These are phyloP conservation scores for Lentinula novae-zelandiae DNA, from an alignment of 1,284 basidiomycete genomes.

Conservation along the genomic window DNA sequence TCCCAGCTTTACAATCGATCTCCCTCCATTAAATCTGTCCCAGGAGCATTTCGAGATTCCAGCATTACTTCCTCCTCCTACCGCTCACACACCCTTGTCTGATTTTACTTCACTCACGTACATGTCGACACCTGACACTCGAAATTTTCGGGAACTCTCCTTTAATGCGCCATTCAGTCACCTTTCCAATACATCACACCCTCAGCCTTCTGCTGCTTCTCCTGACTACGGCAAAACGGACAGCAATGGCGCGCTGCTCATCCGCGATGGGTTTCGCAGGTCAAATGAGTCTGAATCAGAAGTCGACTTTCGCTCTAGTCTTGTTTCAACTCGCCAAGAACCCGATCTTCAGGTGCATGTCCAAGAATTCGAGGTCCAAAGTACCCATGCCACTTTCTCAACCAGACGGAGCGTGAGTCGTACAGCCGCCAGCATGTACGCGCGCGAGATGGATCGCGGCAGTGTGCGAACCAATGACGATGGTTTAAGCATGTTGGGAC, in stretches of 20 bases:
- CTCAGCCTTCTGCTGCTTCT: slow-evolving; percentile 14
- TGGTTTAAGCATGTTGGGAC: slow-evolving; percentile 28
- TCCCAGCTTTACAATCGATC: slow-evolving; percentile 31
- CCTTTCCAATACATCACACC: slow-evolving; percentile 18
- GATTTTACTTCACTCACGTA: slow-evolving; percentile 29
- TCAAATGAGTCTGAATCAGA: neutral
- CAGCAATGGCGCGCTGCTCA: slow-evolving; percentile 22
- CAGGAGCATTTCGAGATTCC: slow-evolving; percentile 8
- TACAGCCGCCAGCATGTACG: neutral
- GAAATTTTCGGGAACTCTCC: slow-evolving; percentile 15
- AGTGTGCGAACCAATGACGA: slow-evolving; percentile 30
- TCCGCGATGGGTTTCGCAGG: slow-evolving; percentile 9
- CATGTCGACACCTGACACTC: slow-evolving; percentile 21
- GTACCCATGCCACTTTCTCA: neutral
- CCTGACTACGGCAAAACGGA: slow-evolving; percentile 21
- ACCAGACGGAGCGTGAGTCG: slow-evolving; percentile 1
- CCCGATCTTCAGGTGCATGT: slow-evolving; percentile 5
- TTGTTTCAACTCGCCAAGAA: slow-evolving; percentile 1
- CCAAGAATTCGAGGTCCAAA: slow-evolving; percentile 9
- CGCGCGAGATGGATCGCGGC: slow-evolving; percentile 26
- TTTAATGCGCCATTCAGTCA: slow-evolving; percentile 12
- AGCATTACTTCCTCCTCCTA: neutral
- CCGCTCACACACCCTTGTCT: slow-evolving; percentile 17
- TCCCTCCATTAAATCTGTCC: slow-evolving; percentile 21
- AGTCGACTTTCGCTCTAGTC: slow-evolving; percentile 3